Evolutionary conservation across 164 flowering plant species (phyloP), one percentile per base, ranked within the genome.

Genomic region (Aristolochia californica): DNA sequence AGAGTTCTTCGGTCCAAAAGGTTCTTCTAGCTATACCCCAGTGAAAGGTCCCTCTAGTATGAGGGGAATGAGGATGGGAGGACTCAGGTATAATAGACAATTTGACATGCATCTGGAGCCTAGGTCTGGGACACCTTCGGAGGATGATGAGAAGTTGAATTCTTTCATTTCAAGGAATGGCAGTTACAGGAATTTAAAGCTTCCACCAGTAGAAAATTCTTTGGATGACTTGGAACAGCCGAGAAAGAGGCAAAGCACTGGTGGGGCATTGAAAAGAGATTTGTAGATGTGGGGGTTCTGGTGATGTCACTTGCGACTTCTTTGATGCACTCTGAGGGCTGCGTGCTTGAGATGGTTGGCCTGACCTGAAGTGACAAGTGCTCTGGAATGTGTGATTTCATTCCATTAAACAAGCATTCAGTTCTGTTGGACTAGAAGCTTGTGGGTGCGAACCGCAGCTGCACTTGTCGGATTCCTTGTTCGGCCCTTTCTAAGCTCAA

Each of bases 61-160:
- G 43, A 77, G 90, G 66, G 80, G 78, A 21, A 61, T 68, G 56
- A 81, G 91, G 55, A 66, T 78, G 53, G 68, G 62, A 57, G 88
- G 83, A 22, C 75, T 74, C 24, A 74, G 88, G 49, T 78, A 78
- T 52, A 50, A 10, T 18, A 74, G 95, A 61, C 74, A 77, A 14
- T 60, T 65, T 11, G 94, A 87, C 64, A 60, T 70, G 70, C 77
- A 71, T 53, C 57, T 69, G 23, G 96, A 85, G 53, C 67, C 88
- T 54, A 82, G 80, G 80, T 80, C 86, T 13, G 80, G 79, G 45
- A 77, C 83, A 18, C 81, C 76, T 28, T 70, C 72, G 25, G 78
- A 75, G 59, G 80, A 74, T 20, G 77, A 72, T 22, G 79, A 68
- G 60, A 73, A 66, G 71, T 72, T 68, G 16, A 74, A 66, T 44